These are phyloP conservation scores for Sugiyamaella pinicola DNA, from an alignment of 1,139 yeast genomes.

Conservation along the genomic window DNA sequence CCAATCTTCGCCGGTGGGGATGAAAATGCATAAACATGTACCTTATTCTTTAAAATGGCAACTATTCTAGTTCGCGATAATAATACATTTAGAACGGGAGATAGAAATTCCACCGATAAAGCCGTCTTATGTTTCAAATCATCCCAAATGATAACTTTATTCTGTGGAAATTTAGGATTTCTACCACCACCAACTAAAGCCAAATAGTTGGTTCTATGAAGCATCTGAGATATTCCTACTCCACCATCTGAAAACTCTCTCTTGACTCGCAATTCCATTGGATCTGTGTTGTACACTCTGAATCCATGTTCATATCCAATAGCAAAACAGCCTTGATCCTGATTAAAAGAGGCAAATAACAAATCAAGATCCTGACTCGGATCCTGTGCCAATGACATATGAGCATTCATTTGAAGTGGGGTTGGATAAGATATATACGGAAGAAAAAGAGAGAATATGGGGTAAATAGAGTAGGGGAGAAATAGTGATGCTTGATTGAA, in stretches of 20 bases:
- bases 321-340: slow-evolving; percentile 89
- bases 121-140: slow-evolving; percentile 79
- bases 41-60: slow-evolving; percentile 66
- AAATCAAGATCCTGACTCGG: slow-evolving; percentile 39
- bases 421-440: neutral
- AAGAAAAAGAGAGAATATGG: too few species aligned
- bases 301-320: slow-evolving; percentile 81
- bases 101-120: slow-evolving; percentile 70
- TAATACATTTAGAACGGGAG: slow-evolving; percentile 72
- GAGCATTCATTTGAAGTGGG: slow-evolving; percentile 17
- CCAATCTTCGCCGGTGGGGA: slow-evolving; percentile 74
- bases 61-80: slow-evolving; percentile 75
- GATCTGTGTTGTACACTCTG: slow-evolving; percentile 84
- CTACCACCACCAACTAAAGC: slow-evolving; percentile 90
- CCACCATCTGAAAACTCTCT: slow-evolving; percentile 57
- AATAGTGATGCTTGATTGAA: too few species aligned
- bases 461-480: too few species aligned
- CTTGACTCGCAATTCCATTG: slow-evolving; percentile 76
- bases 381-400: slow-evolving; percentile 16
- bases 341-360: slow-evolving; percentile 72
- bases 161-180: slow-evolving; percentile 73
- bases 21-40: slow-evolving; percentile 76
- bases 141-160: slow-evolving; percentile 84
- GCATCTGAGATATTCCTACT: slow-evolving; percentile 76
- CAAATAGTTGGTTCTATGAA: slow-evolving; percentile 84